Conservation (phyloP, 1,139 yeast species). For the Saccharomyces hybrid region DNA sequence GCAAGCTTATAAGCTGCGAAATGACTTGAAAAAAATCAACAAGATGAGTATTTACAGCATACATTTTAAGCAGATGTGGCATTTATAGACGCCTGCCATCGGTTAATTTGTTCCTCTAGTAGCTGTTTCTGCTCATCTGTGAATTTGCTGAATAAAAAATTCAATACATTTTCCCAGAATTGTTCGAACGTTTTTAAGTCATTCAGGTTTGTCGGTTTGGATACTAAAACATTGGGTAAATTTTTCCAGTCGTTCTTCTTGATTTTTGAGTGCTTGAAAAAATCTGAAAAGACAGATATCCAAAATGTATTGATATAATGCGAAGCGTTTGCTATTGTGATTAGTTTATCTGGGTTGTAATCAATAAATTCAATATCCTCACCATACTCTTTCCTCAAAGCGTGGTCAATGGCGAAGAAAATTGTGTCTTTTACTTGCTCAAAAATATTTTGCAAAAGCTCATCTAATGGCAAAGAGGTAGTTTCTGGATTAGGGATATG, state of each 20-base stretch:
- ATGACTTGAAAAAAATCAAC: not conserved
- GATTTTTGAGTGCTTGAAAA: constrained; percentile 30
- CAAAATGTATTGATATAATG: constrained; percentile 42
- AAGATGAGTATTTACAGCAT: not conserved
- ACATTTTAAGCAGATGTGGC: not conserved
- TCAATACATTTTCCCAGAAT: constrained; percentile 46
- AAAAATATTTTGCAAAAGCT: constrained; percentile 13
- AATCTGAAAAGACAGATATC: constrained; percentile 51
- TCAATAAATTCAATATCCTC: constrained; percentile 47
- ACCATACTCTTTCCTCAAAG: constrained; percentile 49
- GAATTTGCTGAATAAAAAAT: not conserved
- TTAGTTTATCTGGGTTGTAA: constrained; percentile 36
- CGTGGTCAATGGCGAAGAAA: constrained; percentile 42
- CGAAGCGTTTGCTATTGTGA: constrained; percentile 38
- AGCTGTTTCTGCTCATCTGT: not conserved
- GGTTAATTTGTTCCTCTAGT: not conserved
- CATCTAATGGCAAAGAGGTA: not conserved
- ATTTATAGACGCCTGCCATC: not conserved
- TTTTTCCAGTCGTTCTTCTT: constrained; percentile 25
- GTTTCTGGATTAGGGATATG: not conserved
- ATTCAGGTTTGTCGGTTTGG: constrained; percentile 29
- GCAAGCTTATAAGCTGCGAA: not conserved
- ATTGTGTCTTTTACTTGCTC: constrained; percentile 39
- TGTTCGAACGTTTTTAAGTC: constrained; percentile 38
- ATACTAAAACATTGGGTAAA: constrained; percentile 21